Evolutionary conservation across 495 filamentous ascomycete species (phyloP), one percentile per base, ranked within the genome.

Genomic region (Aspergillus kassunensis): DNA sequence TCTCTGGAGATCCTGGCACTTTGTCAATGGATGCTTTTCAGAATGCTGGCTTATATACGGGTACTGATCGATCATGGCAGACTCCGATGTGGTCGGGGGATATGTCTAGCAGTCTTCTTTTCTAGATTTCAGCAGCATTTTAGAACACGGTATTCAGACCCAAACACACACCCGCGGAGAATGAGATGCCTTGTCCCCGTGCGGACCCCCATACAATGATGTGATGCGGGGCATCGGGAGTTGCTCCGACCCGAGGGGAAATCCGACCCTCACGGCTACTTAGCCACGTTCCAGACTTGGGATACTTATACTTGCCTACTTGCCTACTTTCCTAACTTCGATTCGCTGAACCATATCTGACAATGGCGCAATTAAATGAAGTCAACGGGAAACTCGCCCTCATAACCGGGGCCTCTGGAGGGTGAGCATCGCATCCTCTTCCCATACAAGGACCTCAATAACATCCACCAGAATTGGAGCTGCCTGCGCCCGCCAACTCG

Each of bases 341-440:
- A 4, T 9, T 27, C 24, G 15, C 12, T 13, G 2, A 24, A 21
- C 2, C n/a, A 13, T 7, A 34, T 19, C 13, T 18, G 3, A 51
- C 23, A 19, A 56, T 56, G 46, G 33, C 46, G 4, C 44, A 36
- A 18, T 42, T 78, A 53, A 83, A 84, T 58, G 71, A 78, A 27
- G 70, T 85, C 47, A 65, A 59, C 16, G 82, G 81, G 54, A 77
- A 79, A 37, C 69, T 86, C 15, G 82, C 80, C 51, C 75, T 86
- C 5, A 76, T 86, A 53, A 86, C 83, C 3, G 83, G 83, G 18
- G 83, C 82, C 54, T 85, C 82, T 24, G 82, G 82, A 63, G 82
- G 83, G 82, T 84, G 75, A 56, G 68, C 51, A 21, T 11, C 35
- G n/a, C n/a, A n/a, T n/a, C 31, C 10, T 23, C n/a, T 24, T 8